Base-by-base conservation (phyloP, 2,329 filamentous ascomycete genomes). In the Phialemonium atrogriseum region DNA sequence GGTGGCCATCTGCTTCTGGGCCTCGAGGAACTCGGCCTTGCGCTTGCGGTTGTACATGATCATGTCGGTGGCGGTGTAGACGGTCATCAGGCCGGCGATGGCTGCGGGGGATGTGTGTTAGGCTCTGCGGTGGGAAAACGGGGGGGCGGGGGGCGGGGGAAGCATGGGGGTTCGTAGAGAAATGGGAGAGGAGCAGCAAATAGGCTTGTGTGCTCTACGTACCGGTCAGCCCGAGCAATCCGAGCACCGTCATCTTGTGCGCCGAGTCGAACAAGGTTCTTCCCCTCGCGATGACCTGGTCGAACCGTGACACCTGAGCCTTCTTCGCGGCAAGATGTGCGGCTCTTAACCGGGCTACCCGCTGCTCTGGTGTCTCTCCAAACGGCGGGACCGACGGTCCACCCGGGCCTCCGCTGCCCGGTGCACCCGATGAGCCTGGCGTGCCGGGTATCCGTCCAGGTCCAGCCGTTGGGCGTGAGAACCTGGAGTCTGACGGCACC, bases 241-340 rank as follows among this genome's bases (percentile, higher is more conserved):
- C 64, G 39, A 65, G 54, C 16, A 76, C 64, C 3, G 70, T 73
- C 34, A 69, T 57, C 40, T 65, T 64, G 49, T 77, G 73, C 34
- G 69, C 70, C 24, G 64, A 63, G 44, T 77, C 71, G 36, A 76
- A 62, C 43, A 71, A 57, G 19, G 60, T 56, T 41, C 73, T 54
- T 34, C 67, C 64, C 19, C 43, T 50, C 36, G 62, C 60, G 32
- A 76, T 55, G 24, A 73, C 33, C 32, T 55, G 58, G 50, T 77
- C 73, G 34, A 70, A 54, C 37, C 51, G 56, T 40, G 71, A 76
- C 27, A 72, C 53, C 47, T 68, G 59, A 14, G 76, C 71, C 44
- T 70, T 65, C 55, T 73, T 73, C 27, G 78, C 76, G n/a, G 75
- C 75, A 36, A 76, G 65, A 51, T 81, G 77, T 39, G 79, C 77